These are phyloP conservation scores for Globisporangium viniferum DNA, from an alignment of 352 stramenopile genomes.

Conservation along the genomic window DNA sequence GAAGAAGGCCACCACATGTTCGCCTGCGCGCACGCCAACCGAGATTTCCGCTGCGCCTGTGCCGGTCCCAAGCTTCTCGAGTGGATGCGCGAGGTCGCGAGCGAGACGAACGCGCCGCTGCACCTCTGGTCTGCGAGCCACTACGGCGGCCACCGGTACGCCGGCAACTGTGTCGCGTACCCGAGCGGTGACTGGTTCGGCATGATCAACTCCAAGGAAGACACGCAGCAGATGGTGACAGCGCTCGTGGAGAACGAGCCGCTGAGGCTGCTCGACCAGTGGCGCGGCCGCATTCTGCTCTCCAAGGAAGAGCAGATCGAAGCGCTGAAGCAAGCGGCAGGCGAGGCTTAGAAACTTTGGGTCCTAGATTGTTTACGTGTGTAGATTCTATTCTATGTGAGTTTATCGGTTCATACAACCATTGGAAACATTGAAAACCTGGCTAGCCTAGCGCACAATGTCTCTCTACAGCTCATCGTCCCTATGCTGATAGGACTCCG, in stretches of 20 bases:
- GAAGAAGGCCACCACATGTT: slow-evolving; percentile 56
- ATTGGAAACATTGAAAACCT: neutral
- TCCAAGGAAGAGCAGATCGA: slow-evolving; percentile 52
- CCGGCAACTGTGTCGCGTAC: slow-evolving; percentile 69
- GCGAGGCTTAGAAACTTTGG: neutral
- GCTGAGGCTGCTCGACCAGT: slow-evolving; percentile 46
- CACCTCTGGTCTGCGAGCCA: slow-evolving; percentile 68
- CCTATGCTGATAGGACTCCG: neutral
- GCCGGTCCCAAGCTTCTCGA: slow-evolving; percentile 63
- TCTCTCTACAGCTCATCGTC: slow-evolving; percentile 1
- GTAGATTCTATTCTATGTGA: slow-evolving; percentile 1
- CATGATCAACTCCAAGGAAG: slow-evolving; percentile 53
- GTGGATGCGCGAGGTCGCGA: slow-evolving; percentile 49
- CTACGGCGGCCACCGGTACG: slow-evolving; percentile 73
- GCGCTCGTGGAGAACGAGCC: slow-evolving; percentile 40
- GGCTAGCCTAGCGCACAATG: neutral
- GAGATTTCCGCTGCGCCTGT: slow-evolving; percentile 71
- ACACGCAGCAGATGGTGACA: slow-evolving; percentile 38
- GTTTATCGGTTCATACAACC: neutral
- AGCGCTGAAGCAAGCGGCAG: slow-evolving; percentile 28
- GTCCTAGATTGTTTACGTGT: neutral
- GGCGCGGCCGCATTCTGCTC: slow-evolving; percentile 58
- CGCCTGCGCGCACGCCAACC: slow-evolving; percentile 57
- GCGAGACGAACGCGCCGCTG: slow-evolving; percentile 24
- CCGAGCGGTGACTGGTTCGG: slow-evolving; percentile 78